A percentile compares a stretch with the other conserved stretches of the same genome.
Evolutionary conservation across 257 asterid genomes (phyloP).

Genomic region (Leptodermis oblonga): DNA sequence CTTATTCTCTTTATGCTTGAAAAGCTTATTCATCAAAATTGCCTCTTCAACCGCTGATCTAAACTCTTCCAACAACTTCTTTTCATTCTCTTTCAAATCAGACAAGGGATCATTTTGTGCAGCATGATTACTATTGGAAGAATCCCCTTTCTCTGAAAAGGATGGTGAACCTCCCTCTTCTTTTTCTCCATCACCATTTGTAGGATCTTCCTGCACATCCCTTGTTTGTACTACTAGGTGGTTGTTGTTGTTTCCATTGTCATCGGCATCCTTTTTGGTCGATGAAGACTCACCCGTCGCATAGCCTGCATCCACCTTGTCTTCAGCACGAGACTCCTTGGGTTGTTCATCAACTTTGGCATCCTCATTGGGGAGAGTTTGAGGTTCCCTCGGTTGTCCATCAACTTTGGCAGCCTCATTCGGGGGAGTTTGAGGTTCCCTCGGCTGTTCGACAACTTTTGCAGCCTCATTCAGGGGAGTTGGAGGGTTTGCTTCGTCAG

Average conservation of each 20-base stretch:
- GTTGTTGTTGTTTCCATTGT: too few relatives aligned
- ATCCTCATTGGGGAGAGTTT: too few relatives aligned
- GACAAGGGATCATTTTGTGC: conserved; percentile 7
- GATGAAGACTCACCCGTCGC: not conserved
- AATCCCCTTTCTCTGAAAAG: conserved; percentile 14
- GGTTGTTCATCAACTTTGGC: not conserved
- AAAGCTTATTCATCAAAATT: conserved; percentile 21
- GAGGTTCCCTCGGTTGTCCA: too few relatives aligned
- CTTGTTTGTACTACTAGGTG: not conserved
- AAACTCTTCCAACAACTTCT: conserved; percentile 41
- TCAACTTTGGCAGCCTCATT: not conserved
- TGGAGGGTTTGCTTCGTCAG: not conserved
- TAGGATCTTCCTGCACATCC: not conserved
- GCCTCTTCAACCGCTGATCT: conserved; percentile 41
- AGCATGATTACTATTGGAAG: not conserved
- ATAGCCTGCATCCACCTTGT: not conserved
- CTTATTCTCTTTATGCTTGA: conserved; percentile 4
- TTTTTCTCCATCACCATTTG: conserved; percentile 3
- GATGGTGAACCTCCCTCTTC: conserved; percentile 6
- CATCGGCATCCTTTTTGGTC: not conserved
- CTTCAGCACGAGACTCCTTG: too few relatives aligned
- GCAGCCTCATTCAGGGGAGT: not conserved
- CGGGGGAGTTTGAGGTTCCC: too few relatives aligned
- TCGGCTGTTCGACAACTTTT: not conserved
- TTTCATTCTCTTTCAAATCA: conserved; percentile 40